phyloP scores from a whole-genome alignment of 1,139 yeast species.

The Casaregolazyma lundiana region DNA sequence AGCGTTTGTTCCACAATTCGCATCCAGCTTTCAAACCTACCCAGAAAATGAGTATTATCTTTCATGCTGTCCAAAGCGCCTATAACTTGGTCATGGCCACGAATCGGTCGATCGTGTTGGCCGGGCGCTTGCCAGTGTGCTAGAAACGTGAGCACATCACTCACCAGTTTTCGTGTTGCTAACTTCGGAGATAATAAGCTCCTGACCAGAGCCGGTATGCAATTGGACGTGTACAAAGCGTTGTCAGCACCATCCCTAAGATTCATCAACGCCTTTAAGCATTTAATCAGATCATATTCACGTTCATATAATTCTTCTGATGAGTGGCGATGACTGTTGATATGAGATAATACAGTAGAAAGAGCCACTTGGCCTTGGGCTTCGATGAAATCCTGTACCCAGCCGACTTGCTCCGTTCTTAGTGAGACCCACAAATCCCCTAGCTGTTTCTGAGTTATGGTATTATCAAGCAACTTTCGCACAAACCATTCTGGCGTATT shows the following conservation, averaged over 20 bases:
- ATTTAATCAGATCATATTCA: conserved; percentile 56
- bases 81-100: conserved; percentile 46
- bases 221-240: conserved; percentile 46
- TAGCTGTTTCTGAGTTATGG: conserved; percentile 65
- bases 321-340: conserved; percentile 34
- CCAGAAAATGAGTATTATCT: conserved; percentile 56
- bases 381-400: conserved; percentile 80
- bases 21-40: conserved; percentile 82
- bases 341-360: conserved; percentile 51
- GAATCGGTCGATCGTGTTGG: conserved; percentile 39
- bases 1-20: conserved; percentile 65
- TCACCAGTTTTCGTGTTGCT: conserved; percentile 72
- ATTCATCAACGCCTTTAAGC: conserved; percentile 58
- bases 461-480: conserved; percentile 62
- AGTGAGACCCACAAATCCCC: conserved; percentile 86
- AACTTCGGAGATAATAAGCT: conserved; percentile 61
- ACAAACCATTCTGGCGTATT: conserved; percentile 76
- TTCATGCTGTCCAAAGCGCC: conserved; percentile 60
- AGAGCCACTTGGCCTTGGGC: conserved; percentile 88
- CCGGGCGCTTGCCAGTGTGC: conserved; percentile 46
- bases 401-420: conserved; percentile 84
- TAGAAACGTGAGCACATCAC: conserved; percentile 64
- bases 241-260: conserved; percentile 53
- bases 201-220: conserved; percentile 55
- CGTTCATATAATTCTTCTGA: conserved; percentile 47